A percentile compares a stretch with the other conserved stretches of the same genome.
Evolutionary conservation across 2,329 filamentous ascomycete species (phyloP).

Genomic region (Zymoseptoria pseudotritici): DNA sequence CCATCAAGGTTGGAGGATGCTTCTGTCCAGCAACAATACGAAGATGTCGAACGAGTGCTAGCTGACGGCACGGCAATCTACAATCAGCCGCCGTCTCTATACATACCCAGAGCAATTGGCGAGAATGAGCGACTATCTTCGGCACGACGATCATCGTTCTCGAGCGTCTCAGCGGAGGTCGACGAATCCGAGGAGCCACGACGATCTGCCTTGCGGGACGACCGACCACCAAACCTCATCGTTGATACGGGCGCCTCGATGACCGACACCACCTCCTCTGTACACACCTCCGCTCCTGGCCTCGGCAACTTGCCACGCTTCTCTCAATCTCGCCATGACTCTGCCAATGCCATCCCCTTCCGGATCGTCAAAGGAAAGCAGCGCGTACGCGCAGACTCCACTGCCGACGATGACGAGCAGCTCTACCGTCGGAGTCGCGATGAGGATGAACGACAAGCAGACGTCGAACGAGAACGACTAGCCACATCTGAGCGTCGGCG

Average conservation of each 20-base stretch:
- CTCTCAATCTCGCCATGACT: conserved; percentile 9
- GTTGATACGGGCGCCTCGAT: conserved; percentile 5
- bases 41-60: conserved; percentile 6
- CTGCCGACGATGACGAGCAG: neutral
- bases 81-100: conserved; percentile 13
- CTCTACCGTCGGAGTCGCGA: neutral
- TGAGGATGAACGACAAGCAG: neutral
- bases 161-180: conserved; percentile 11
- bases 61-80: conserved; percentile 23
- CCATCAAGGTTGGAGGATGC: neutral
- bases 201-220: conserved; percentile 1
- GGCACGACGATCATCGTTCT: conserved; percentile 9
- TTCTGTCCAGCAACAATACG: neutral
- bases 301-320: conserved; percentile 14
- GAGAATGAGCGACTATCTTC: conserved; percentile 13
- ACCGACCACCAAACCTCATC: conserved; percentile 5
- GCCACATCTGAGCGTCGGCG: neutral
- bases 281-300: conserved; percentile 12
- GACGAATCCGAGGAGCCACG: conserved; percentile 8
- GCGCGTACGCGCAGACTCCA: neutral
- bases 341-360: conserved; percentile 7
- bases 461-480: neutral
- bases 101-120: conserved; percentile 12
- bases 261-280: conserved; percentile 3
- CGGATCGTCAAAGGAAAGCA: neutral